phyloP scores from a whole-genome alignment of 768 basidiomycete genomes.

The Lactarius tabidus region DNA sequence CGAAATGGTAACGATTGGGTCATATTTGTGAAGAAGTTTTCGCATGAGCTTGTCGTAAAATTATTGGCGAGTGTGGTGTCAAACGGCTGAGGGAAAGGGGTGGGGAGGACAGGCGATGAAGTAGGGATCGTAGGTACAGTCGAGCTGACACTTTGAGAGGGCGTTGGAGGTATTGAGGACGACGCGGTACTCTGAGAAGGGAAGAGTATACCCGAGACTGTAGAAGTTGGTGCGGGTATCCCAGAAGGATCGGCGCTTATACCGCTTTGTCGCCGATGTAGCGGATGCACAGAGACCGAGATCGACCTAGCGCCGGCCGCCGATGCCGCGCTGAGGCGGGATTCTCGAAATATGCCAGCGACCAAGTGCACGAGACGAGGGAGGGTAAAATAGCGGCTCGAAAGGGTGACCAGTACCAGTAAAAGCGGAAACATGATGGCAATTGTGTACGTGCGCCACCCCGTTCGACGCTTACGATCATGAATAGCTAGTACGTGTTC shows the following conservation, averaged over 20 bases:
- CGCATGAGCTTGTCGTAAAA: slow-evolving; percentile 62
- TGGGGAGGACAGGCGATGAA: slow-evolving; percentile 52
- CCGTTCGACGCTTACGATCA: slow-evolving; percentile 40
- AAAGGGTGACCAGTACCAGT: slow-evolving; percentile 51
- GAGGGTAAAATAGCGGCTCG: slow-evolving; percentile 49
- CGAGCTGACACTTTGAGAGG: slow-evolving; percentile 21
- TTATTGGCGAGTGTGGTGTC: slow-evolving; percentile 60
- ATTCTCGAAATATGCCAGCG: slow-evolving; percentile 29
- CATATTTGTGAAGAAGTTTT: slow-evolving; percentile 74
- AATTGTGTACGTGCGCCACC: slow-evolving; percentile 46
- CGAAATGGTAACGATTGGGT: slow-evolving; percentile 56
- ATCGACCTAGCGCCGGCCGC: slow-evolving; percentile 8
- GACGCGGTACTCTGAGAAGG: slow-evolving; percentile 24
- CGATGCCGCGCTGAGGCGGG: slow-evolving; percentile 14
- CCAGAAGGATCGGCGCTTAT: neutral
- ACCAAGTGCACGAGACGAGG: slow-evolving; percentile 45
- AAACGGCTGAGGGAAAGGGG: slow-evolving; percentile 75
- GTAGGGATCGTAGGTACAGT: slow-evolving; percentile 47
- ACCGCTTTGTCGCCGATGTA: slow-evolving; percentile 14
- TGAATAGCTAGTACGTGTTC: neutral
- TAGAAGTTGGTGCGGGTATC: neutral
- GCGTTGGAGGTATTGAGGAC: slow-evolving; percentile 28
- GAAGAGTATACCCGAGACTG: neutral
- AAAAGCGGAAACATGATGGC: slow-evolving; percentile 53
- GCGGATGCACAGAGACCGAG: neutral